Conservation (phyloP, 1,139 yeast species). For the Lodderomyces elongisporus region DNA sequence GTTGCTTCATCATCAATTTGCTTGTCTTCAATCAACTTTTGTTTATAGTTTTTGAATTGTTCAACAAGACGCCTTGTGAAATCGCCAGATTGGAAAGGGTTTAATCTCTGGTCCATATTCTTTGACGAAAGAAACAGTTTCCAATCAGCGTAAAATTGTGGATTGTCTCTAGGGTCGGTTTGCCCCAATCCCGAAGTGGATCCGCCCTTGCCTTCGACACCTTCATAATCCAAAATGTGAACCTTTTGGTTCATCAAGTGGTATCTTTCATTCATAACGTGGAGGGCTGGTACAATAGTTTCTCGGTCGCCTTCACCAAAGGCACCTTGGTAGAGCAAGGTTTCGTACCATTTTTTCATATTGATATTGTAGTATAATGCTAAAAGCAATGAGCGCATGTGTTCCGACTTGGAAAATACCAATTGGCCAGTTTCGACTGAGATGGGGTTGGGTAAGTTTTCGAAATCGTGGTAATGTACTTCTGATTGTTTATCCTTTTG, state of each 20-base stretch:
- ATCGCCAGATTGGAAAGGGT: conserved; percentile 27
- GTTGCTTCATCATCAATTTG: conserved; percentile 11
- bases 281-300: conserved; percentile 35
- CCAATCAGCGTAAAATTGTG: conserved; percentile 25
- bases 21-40: conserved; percentile 10
- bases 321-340: conserved; percentile 33
- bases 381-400: conserved; percentile 25
- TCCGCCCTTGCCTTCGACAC: conserved; percentile 15
- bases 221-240: conserved; percentile 23
- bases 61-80: conserved; percentile 20
- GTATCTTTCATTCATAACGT: conserved; percentile 33
- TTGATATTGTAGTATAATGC: conserved; percentile 31
- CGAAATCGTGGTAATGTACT: conserved; percentile 30
- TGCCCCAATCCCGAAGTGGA: conserved; percentile 32
- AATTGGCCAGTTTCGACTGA: conserved; percentile 35
- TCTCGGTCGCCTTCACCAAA: conserved; percentile 39
- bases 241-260: conserved; percentile 21
- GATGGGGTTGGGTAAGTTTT: conserved; percentile 25
- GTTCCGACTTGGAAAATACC: conserved; percentile 29
- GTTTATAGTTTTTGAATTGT: conserved; percentile 18
- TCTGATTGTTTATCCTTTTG: conserved; percentile 15
- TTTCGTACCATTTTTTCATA: conserved; percentile 25
- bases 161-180: conserved; percentile 25
- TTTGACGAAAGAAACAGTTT: conserved; percentile 18
- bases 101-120: conserved; percentile 25